Base-by-base conservation (phyloP, 1,284 basidiomycete genomes). In the Volvariella volvacea region DNA sequence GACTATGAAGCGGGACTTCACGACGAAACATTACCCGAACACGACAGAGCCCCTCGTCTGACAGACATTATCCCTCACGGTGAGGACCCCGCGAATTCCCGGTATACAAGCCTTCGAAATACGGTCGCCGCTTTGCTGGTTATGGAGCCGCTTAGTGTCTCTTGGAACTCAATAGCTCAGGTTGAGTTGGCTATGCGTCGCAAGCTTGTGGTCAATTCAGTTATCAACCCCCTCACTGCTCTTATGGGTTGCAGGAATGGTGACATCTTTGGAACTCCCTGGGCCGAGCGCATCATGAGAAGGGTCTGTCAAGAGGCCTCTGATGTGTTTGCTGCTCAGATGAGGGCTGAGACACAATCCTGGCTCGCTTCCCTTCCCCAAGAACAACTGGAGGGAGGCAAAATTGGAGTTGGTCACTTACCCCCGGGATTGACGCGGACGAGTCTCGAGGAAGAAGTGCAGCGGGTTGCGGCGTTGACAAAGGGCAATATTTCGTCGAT, bases 181-280 rank as follows among this genome's bases (percentile, higher is more conserved):
- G 64, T 95, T 16, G 83, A 92, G 51, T 67, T 83, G 22, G 69
- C 75, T 4, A 77, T 93, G 63, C 78, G 89, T 22, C 80, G 81
- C 50, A 96, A 95, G 64, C 69, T 97, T 43, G 89, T 87, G 25
- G 78, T 91, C 51, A 94, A 96, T 61, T 73, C 84, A 10, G 76
- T 84, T 56, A 80, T 98, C 64, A 95, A 97, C 58, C 84, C 94
- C 0, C 71, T 98, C 50, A 92, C 92, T 0, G 88, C 91, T 0
- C 62, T 97, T 14, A 68, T 92, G 48, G 78, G 80, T 38, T 88
- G 92, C 55, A 74, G 77, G 44, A 97, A 96, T 56, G 92, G 92
- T 15, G 77, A 83, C 1, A 61, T 92, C 19, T 71, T 83, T 54
- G 57, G 60, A 4, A 63, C 74, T 8, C 42, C 53, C 0, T 63